Evolutionary conservation across 2,329 filamentous ascomycete genomes (phyloP).

Genomic region (Botrytis fabae): DNA sequence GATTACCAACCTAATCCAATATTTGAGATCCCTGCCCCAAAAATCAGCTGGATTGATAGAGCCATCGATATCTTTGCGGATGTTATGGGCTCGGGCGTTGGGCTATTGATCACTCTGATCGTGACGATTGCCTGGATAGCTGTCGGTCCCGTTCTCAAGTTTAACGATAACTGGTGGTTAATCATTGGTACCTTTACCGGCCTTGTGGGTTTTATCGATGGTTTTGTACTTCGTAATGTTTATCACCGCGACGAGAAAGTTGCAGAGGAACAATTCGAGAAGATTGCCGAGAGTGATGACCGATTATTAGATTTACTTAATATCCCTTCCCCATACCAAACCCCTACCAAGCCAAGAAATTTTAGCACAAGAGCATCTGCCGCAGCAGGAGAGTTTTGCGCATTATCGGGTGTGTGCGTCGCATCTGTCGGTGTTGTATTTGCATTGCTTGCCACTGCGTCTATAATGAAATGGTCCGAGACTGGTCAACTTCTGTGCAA

Average conservation of each 20-base stretch:
- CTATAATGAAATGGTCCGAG: constrained; percentile 40
- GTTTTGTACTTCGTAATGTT: not conserved
- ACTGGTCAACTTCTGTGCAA: constrained; percentile 36
- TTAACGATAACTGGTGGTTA: not conserved
- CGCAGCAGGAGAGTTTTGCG: not conserved
- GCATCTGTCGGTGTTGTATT: constrained; percentile 24
- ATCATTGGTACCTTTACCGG: not conserved
- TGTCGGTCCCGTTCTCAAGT: not conserved
- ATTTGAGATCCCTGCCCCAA: not conserved
- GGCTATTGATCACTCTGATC: not conserved
- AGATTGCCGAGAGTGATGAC: not conserved
- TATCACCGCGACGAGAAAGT: not conserved
- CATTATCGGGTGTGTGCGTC: not conserved
- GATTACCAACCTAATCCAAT: constrained; percentile 40
- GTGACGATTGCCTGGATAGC: not conserved
- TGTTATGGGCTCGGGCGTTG: not conserved
- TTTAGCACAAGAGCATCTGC: not conserved
- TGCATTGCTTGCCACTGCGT: constrained; percentile 38
- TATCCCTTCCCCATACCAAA: not conserved
- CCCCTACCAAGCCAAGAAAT: not conserved
- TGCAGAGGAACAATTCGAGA: not conserved
- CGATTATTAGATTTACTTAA: not conserved
- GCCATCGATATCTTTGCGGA: not conserved
- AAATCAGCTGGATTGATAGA: not conserved
- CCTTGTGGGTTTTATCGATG: constrained; percentile 27